phyloP scores from a whole-genome alignment of 192 early-diverging fungal species.

The Coemansia reversa region DNA sequence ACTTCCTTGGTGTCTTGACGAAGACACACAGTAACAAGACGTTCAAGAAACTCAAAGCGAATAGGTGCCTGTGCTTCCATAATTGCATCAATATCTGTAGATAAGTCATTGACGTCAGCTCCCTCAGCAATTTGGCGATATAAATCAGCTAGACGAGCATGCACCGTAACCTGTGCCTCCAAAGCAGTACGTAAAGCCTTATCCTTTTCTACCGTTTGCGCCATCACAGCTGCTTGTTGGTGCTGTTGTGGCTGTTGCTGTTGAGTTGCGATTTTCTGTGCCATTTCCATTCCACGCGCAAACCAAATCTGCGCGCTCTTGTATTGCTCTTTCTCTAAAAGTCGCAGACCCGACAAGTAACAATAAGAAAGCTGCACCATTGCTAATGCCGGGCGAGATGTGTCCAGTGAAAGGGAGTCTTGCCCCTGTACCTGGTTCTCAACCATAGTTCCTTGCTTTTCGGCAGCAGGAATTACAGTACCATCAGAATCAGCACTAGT shows the following conservation, averaged over 20 bases:
- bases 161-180: conserved; percentile 19
- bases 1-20: conserved; percentile 17
- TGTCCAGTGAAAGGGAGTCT: conserved; percentile 9
- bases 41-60: conserved; percentile 49
- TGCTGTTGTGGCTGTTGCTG: neutral
- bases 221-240: conserved; percentile 5
- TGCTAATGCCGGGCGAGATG: conserved; percentile 15
- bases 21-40: conserved; percentile 17
- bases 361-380: conserved; percentile 20
- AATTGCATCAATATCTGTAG: conserved; percentile 20
- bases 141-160: conserved; percentile 21
- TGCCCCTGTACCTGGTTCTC: conserved; percentile 20
- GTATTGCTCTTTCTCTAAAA: conserved; percentile 29
- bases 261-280: neutral
- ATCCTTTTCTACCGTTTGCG: conserved; percentile 35
- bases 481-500: neutral
- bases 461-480: neutral
- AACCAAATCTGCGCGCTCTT: conserved; percentile 35
- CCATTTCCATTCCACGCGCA: conserved; percentile 2
- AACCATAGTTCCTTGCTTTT: conserved; percentile 12
- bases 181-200: conserved; percentile 14
- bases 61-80: conserved; percentile 21
- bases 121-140: conserved; percentile 20
- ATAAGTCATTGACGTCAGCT: conserved; percentile 1
- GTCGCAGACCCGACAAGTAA: conserved; percentile 43